These are phyloP conservation scores for Trypanosoma melophagium DNA, from an alignment of 208 protist species.

Conservation along the genomic window DNA sequence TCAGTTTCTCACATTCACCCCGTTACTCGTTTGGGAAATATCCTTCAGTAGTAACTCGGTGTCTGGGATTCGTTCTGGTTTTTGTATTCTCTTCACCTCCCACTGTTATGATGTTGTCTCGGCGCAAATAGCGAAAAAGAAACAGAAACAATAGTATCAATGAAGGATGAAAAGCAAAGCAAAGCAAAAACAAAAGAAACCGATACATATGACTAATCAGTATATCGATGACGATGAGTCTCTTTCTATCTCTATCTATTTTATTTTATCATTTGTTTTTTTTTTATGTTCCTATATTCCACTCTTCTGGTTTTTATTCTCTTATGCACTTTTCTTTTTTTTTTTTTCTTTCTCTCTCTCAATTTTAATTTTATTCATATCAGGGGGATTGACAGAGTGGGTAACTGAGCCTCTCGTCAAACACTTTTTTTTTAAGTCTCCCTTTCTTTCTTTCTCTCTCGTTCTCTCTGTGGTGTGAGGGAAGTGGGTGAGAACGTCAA, in stretches of 20 bases:
- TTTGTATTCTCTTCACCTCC: too few relatives aligned
- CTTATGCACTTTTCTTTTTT: not conserved
- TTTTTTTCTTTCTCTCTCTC: constrained; percentile 2
- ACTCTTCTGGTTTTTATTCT: not conserved
- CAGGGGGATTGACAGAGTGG: not conserved
- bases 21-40: too few relatives aligned
- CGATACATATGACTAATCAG: too few relatives aligned
- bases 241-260: too few relatives aligned
- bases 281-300: not conserved
- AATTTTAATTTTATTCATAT: constrained; percentile 1
- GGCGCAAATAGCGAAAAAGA: constrained; percentile 2
- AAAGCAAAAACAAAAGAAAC: too few relatives aligned
- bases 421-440: not conserved
- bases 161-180: not conserved
- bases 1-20: too few relatives aligned
- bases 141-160: not conserved
- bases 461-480: not conserved
- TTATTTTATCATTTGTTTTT: too few relatives aligned
- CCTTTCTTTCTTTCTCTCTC: constrained; percentile 5
- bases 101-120: not conserved
- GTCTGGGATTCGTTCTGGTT: too few relatives aligned
- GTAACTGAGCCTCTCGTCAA: not conserved
- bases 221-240: too few relatives aligned
- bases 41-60: too few relatives aligned
- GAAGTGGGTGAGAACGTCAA: too few relatives aligned